These are phyloP conservation scores for Russula vinacea DNA, from an alignment of 768 basidiomycete genomes.

Conservation along the genomic window DNA sequence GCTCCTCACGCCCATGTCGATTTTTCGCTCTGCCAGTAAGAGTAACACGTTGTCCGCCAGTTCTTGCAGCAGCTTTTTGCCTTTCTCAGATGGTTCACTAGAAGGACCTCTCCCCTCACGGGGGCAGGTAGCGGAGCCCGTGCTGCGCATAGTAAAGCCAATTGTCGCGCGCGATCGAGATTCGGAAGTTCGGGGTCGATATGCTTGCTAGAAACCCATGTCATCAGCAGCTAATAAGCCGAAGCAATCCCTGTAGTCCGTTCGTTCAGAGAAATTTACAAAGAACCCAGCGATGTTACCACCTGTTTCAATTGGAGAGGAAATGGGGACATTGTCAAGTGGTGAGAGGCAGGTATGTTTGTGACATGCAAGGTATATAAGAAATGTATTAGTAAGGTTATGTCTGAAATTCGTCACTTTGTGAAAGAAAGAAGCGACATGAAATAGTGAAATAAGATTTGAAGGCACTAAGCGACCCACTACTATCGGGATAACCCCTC, in stretches of 20 bases:
- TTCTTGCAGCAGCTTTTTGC: constrained; percentile 44
- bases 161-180: constrained; percentile 63
- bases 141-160: constrained; percentile 71
- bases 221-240: no score
- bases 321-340: no score
- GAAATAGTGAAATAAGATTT: no score
- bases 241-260: no score
- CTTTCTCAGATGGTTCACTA: constrained; percentile 48
- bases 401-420: no score
- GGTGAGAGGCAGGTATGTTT: constrained; percentile 47
- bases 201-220: constrained; percentile 71
- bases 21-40: constrained; percentile 64
- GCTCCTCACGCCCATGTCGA: constrained; percentile 51
- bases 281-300: no score
- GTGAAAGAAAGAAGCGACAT: no score
- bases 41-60: constrained; percentile 59
- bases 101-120: constrained; percentile 44
- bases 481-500: no score
- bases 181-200: constrained; percentile 76
- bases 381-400: no score
- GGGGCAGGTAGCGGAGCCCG: constrained; percentile 47
- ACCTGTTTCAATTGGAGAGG: constrained; percentile 36
- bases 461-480: no score
- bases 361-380: constrained; percentile 34
- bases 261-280: no score